phyloP scores from a whole-genome alignment of 2,329 filamentous ascomycete species.

The Clonostachys rosea region DNA sequence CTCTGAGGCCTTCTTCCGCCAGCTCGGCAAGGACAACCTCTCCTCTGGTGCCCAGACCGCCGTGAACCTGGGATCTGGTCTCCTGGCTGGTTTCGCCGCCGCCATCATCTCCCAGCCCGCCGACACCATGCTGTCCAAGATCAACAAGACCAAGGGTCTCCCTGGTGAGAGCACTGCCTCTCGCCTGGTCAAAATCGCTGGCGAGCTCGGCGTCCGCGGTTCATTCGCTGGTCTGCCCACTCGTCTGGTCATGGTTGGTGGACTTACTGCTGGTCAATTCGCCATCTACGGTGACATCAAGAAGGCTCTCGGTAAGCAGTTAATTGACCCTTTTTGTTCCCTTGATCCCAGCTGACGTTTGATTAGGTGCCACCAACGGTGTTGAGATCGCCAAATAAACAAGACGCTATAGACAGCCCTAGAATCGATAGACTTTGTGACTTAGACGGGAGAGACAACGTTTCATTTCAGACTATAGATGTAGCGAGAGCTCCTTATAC shows the following conservation, averaged over 20 bases:
- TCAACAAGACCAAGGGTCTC: conserved; percentile 79
- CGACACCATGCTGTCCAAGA: conserved; percentile 82
- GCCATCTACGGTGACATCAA: conserved; percentile 75
- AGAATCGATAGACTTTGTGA: too few relatives aligned
- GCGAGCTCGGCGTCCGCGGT: conserved; percentile 69
- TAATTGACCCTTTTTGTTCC: too few relatives aligned
- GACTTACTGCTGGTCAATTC: conserved; percentile 68
- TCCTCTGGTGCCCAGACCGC: conserved; percentile 61
- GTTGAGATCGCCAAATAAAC: conserved; percentile 33
- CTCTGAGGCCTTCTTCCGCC: conserved; percentile 59
- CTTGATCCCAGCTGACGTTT: conserved; percentile 2
- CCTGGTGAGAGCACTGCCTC: conserved; percentile 72
- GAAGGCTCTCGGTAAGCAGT: conserved; percentile 32
- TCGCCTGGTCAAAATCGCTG: conserved; percentile 74
- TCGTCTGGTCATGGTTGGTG: conserved; percentile 47
- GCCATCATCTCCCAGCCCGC: conserved; percentile 76
- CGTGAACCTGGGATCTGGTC: conserved; percentile 59
- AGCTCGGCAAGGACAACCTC: conserved; percentile 60
- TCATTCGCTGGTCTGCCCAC: conserved; percentile 71
- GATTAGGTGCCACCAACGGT: conserved; percentile 67
- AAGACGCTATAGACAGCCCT: too few relatives aligned
- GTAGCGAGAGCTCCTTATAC: too few relatives aligned
- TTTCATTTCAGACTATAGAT: too few relatives aligned
- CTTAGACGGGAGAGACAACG: too few relatives aligned
- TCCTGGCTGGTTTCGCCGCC: conserved; percentile 60